Base-by-base conservation (phyloP, 495 filamentous ascomycete species). In the Podospora conica region DNA sequence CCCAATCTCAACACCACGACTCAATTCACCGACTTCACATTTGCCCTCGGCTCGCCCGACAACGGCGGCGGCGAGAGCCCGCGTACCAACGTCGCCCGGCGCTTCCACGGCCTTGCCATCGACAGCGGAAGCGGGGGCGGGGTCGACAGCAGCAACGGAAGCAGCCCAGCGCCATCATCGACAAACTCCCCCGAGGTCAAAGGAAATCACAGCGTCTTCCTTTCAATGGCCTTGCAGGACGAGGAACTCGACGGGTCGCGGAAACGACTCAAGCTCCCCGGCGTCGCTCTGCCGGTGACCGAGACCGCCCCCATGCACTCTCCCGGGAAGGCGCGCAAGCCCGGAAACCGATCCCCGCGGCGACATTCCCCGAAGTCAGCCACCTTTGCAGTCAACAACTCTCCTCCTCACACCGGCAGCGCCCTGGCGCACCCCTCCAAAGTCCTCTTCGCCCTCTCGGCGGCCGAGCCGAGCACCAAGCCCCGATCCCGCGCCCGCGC, bases 81-180 rank as follows among this genome's bases (percentile, higher is more conserved):
- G 28, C 82, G 85, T 66, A 83, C 85, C 15, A 83, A 77, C 33
- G 87, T 91, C 61, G 87, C 85, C 66, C 83, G 86, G 68, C 80
- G 84, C 63, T 86, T 92, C 69, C 83, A 84, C 66, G 82, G 86
- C 57, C 78, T 91, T 31, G 83, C 71, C 24, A 76, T 90, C 58
- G 84, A 80, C 65, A 81, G 83, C 70, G 77, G 77, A 65, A 81
- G 83, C 70, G 77, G 77, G 71, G 78, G 75, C 65, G 77, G 76
- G 74, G 78, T 78, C 63, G 67, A 54, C 48, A 63, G 65, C 68
- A 55, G 61, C 53, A 65, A 66, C 76, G 64, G 76, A 55, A 62
- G 74, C 68, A 63, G 70, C 64, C 67, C 71, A 70, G 63, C 68
- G 64, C 61, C 66, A 69, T 68, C 68, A 54, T 58, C 60, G 64